Evolutionary conservation across 306 rosid genomes (phyloP).

Genomic region (Begonia peltatifolia): DNA sequence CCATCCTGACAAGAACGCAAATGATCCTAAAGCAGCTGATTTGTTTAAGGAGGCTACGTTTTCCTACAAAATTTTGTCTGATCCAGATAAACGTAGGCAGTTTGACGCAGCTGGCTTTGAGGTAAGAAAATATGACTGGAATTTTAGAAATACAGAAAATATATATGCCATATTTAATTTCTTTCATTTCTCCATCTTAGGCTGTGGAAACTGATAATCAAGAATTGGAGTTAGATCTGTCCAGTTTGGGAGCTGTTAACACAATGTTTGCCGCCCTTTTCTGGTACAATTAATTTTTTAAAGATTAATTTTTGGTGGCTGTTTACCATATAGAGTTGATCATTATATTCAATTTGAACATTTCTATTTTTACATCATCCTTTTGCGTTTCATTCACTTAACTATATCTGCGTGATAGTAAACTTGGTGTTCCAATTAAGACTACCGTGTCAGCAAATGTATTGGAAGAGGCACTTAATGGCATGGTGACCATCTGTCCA

Average conservation of each 20-base stretch:
- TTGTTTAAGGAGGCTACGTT: constrained; percentile 90
- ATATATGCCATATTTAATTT: too few species aligned
- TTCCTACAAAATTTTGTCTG: constrained; percentile 73
- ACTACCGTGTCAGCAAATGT: constrained; percentile 90
- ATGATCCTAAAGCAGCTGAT: constrained; percentile 96
- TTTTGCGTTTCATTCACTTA: neutral
- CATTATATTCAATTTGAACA: too few species aligned
- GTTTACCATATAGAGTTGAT: too few species aligned
- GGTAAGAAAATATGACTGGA: constrained; percentile 34
- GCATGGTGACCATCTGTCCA: constrained; percentile 49
- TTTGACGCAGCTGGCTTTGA: constrained; percentile 90
- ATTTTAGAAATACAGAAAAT: too few species aligned
- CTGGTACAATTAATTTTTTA: constrained; percentile 25
- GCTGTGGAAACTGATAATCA: constrained; percentile 91
- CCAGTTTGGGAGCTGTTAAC: constrained; percentile 93
- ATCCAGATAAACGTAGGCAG: constrained; percentile 85
- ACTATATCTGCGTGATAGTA: constrained; percentile 32
- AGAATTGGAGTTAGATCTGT: constrained; percentile 95
- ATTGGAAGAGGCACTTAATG: constrained; percentile 92
- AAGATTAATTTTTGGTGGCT: too few species aligned
- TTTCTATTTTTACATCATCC: too few species aligned
- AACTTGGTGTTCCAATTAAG: constrained; percentile 98
- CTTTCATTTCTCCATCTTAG: constrained; percentile 12
- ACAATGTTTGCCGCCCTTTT: constrained; percentile 99
- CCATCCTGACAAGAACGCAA: constrained; percentile 26